A percentile compares a stretch with the other conserved stretches of the same genome.
phyloP scores from a whole-genome alignment of 2,329 filamentous ascomycete species.

The Cryphonectria parasitica region DNA sequence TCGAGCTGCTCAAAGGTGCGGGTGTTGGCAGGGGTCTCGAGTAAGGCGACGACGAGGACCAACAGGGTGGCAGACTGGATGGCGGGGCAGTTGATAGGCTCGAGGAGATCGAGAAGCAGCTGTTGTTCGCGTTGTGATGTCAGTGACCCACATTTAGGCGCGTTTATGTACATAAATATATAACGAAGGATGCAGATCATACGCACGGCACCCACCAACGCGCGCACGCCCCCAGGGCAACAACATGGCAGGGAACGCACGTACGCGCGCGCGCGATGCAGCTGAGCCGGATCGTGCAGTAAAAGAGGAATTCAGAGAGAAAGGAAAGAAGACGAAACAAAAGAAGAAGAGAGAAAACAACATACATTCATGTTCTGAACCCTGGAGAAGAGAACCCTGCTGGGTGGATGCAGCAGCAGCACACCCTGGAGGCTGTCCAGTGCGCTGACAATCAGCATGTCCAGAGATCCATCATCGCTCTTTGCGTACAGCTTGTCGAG shows the following conservation, averaged over 20 bases:
- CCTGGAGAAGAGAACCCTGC: conserved; percentile 81
- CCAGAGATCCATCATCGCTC: conserved; percentile 79
- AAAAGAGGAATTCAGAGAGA: background rate
- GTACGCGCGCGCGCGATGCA: background rate
- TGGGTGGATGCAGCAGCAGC: conserved; percentile 86
- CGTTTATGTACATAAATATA: conserved; percentile 1
- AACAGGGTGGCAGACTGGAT: conserved; percentile 91
- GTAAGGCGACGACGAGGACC: conserved; percentile 84
- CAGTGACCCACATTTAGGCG: background rate
- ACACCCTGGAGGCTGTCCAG: conserved; percentile 88
- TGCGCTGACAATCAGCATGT: conserved; percentile 84
- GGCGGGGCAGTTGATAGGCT: conserved; percentile 86
- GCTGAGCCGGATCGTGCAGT: no score
- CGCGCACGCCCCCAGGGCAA: background rate
- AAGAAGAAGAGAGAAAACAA: background rate
- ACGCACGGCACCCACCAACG: background rate
- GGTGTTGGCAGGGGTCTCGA: conserved; percentile 85
- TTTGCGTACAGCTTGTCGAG: conserved; percentile 86
- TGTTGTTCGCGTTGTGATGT: conserved; percentile 22
- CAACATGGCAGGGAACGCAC: background rate
- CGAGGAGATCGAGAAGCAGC: conserved; percentile 91
- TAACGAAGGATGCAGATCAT: background rate
- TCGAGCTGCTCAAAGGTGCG: conserved; percentile 91
- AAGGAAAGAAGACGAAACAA: background rate
- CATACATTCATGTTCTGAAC: conserved; percentile 93